Evolutionary conservation across 305 asterid species (phyloP), one percentile per base, ranked within the genome.

Genomic region (Solanum hybrid): DNA sequence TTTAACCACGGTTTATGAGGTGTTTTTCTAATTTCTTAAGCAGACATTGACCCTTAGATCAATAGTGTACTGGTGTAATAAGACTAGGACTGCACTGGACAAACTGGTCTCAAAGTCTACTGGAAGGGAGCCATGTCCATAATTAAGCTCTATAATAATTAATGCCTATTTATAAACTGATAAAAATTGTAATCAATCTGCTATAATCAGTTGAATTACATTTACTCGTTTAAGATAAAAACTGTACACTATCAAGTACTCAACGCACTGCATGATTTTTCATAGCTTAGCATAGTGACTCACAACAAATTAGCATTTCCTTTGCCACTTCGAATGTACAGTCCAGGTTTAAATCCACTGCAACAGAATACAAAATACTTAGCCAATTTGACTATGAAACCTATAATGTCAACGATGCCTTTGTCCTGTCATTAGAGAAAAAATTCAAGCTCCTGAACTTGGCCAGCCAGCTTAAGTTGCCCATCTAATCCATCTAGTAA

Each of bases 401-500:
- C 46, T 20, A 51, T 51, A 39, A 71, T 6, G 46, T 51, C 42
- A 84, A 57, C 31, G n/a, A 57, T 31, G 42, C 28, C 76, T 51
- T 84, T 57, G 76, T 35, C 39, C 74, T 31, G 42, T 20, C 88
- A 51, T 20, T 51, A 85, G 88, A 57, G 26, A 22, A 75, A 4
- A 75, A 76, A 88, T 33, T 87, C 94, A 89, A 57, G 80, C 29
- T 88, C 87, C 40, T 87, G 75, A 51, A 75, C 90, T 69, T 40
- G 78, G 16, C 92, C 91, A 61, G 87, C 46, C 78, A 90, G 93
- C 93, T 93, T 95, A 87, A 95, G 95, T 87, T 95, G 94, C 34
- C 89, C 92, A 90, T 92, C 92, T 73, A 95, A 90, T 89, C 88
- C 90, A 90, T 92, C 93, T 90, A 94, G 87, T 14, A 92, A 83